Base-by-base conservation (phyloP, 129 eudicot species). In the Scalesia atractyloides region DNA sequence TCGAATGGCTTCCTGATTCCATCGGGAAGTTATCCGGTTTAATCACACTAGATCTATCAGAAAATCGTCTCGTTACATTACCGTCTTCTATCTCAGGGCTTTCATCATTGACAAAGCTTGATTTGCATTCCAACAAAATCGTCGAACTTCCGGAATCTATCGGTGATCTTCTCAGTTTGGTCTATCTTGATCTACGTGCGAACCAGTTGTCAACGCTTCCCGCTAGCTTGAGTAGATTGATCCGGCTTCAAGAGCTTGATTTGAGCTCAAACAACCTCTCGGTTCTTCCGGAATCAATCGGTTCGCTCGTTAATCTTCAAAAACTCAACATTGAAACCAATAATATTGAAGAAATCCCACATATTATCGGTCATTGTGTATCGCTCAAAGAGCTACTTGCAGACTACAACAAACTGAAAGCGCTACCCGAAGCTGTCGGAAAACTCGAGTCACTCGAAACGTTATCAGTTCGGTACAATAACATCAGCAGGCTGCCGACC, bases 1-100 rank as follows among this genome's bases (percentile, higher is more conserved):
- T 94, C 19, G 97, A 94, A 48, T 94, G 98, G 97, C 90, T 94
- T 53, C 98, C 98, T 3, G 96, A 90, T 82, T 87, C 98, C 7
- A 80, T 94, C 34, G 93, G 97, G 70, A 94, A 94, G 83, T 79
- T 94, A 66, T 79, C 89, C 15, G 74, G 79, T 72, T 82, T 94
- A 76, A 80, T 84, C 72, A 78, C 84, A n/a, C 74, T 94, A 63
- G 88, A 94, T 83, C 81, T 94, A 47, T 90, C 97, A 9, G 96
- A 90, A 61, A 94, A 94, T 64, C 80, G 81, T 51, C 86, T 94
- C 72, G 69, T 73, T 64, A 64, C 84, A 3, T 70, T 94, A 54
- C 98, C 97, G 6, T 72, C 79, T 33, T 77, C 96, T 33, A 81
- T 94, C 4, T 86, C 93, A 15, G 77, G 89, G 3, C 96, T 94